Evolutionary conservation across 495 filamentous ascomycete genomes (phyloP), one percentile per base, ranked within the genome.

Genomic region (Aspergillus heteromorphus): DNA sequence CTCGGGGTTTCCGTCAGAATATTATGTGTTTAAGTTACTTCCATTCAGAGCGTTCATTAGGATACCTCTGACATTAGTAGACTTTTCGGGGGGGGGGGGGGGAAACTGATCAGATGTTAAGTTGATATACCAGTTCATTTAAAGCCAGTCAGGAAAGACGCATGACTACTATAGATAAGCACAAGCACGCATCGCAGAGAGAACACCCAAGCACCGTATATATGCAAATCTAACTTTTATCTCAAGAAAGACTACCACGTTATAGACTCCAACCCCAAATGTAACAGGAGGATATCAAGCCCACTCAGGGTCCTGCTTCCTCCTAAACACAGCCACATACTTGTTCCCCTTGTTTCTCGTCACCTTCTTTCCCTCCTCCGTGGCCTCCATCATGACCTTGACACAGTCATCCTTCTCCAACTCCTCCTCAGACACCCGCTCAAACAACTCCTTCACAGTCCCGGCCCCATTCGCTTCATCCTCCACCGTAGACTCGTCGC

Each of bases 321-420:
- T 81, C 65, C 86, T 78, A 69, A 89, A 98, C 21, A 91, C 82
- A 42, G 88, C 90, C 36, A 97, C 86, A 67, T 86, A 91, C 72
- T 97, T 97, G 55, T 77, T 78, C 0, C 95, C 93, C 40, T 86
- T 82, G 73, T 97, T 93, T 67, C 93, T 83, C 56, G 85, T 83
- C 6, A 98, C 93, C 74, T 98, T 98, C 78, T 96, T 96, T 45
- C 92, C 90, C 76, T 98, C 93, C 70, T 98, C 93, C 2, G 93
- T 98, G 70, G 89, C 90, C 31, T 72, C 82, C 68, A 69, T 82
- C 91, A 98, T 97, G 34, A 91, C 78, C 53, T 68, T 68, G 14
- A 95, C 88, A 67, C 88, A 92, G 51, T 82, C 78, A 73, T 96
- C 92, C 20, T 63, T 70, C 45, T 85, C 83, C 61, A 87, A 73